Conservation (phyloP, 352 stramenopile species). For the Phytophthora vignae region DNA sequence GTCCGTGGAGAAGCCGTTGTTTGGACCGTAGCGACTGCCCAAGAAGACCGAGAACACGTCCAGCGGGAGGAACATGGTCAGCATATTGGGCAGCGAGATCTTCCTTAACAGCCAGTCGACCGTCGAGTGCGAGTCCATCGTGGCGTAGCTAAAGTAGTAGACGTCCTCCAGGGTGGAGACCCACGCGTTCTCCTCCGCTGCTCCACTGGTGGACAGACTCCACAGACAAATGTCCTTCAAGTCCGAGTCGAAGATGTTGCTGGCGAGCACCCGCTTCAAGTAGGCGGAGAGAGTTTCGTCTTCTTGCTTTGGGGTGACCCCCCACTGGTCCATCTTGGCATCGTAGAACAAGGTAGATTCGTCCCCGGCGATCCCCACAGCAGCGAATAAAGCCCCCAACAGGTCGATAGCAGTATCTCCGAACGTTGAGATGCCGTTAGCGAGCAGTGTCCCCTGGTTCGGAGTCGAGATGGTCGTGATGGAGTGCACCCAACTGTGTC, state of each 20-base stretch:
- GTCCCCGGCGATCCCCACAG: conserved; percentile 11
- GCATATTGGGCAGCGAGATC: conserved; percentile 41
- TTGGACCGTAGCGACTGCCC: conserved; percentile 27
- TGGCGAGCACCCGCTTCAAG: conserved; percentile 37
- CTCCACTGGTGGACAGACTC: conserved; percentile 41
- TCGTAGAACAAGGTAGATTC: conserved; percentile 30
- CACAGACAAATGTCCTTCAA: conserved; percentile 39
- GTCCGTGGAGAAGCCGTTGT: conserved; percentile 23
- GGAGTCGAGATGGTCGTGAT: conserved; percentile 58
- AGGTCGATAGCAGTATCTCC: conserved; percentile 29
- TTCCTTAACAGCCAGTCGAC: conserved; percentile 30
- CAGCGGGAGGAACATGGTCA: conserved; percentile 43
- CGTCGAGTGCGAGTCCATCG: conserved; percentile 33
- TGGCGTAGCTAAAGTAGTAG: conserved; percentile 52
- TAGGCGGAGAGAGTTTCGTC: conserved; percentile 33
- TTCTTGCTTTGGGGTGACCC: conserved; percentile 16
- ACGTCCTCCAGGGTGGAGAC: conserved; percentile 44
- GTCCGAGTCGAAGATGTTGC: conserved; percentile 27
- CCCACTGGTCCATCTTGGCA: conserved; percentile 48
- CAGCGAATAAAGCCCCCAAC: conserved; percentile 8
- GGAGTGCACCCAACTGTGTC: conserved; percentile 59
- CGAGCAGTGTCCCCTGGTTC: conserved; percentile 52
- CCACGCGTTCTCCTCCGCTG: conserved; percentile 46
- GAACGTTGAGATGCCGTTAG: conserved; percentile 37
- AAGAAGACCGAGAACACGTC: conserved; percentile 28